phyloP scores from a whole-genome alignment of 805 yeast species.

The Barnettozyma pratensis region DNA sequence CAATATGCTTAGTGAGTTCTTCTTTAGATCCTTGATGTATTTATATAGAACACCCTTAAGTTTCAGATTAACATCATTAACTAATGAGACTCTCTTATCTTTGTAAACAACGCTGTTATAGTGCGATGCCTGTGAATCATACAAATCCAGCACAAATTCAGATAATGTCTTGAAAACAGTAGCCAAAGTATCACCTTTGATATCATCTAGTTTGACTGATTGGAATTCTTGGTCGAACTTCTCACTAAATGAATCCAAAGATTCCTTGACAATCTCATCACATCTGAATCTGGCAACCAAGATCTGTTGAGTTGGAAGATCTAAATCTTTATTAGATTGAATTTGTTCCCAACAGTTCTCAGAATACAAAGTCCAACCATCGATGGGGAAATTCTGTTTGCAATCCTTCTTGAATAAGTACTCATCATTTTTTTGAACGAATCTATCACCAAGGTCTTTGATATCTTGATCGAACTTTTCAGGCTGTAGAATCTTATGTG shows the following conservation, averaged over 20 bases:
- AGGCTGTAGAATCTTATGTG: conserved; percentile 80
- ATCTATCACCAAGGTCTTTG: conserved; percentile 55
- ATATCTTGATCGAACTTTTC: conserved; percentile 65
- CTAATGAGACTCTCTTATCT: conserved; percentile 51
- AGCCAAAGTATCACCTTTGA: conserved; percentile 33
- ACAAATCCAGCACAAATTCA: conserved; percentile 41
- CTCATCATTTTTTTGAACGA: conserved; percentile 31
- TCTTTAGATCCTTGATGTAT: conserved; percentile 35
- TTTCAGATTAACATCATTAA: conserved; percentile 41
- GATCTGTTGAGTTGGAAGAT: conserved; percentile 94
- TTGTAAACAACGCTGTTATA: conserved; percentile 64
- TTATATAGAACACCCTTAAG: conserved; percentile 39
- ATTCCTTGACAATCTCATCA: conserved; percentile 67
- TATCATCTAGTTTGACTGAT: conserved; percentile 11
- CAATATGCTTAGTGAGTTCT: conserved; percentile 29
- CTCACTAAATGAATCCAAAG: conserved; percentile 21
- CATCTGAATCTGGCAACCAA: conserved; percentile 92
- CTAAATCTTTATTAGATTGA: conserved; percentile 87
- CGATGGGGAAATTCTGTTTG: conserved; percentile 85
- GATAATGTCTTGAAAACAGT: conserved; percentile 38
- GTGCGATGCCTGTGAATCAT: conserved; percentile 71
- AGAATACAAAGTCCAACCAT: conserved; percentile 94
- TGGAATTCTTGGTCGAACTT: conserved; percentile 8
- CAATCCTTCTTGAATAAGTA: conserved; percentile 60
- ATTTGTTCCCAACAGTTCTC: conserved; percentile 92